Evolutionary conservation across 1,284 basidiomycete genomes (phyloP), one percentile per base, ranked within the genome.

Genomic region (Puccinia polysora): DNA sequence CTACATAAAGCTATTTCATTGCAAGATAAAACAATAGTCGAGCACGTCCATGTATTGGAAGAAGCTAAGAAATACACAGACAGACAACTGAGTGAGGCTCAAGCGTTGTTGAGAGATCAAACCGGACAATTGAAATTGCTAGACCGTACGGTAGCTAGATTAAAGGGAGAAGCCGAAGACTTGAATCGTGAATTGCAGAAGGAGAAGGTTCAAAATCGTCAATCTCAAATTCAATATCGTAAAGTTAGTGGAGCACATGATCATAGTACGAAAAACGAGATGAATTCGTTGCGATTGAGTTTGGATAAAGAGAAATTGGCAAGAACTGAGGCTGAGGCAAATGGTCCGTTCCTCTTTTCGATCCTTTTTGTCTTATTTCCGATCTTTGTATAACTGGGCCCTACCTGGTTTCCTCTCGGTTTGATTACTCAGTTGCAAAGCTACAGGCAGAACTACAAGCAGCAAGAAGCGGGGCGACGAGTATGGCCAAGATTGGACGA

Each of bases 11-110:
- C 76, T 75, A 68, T 65, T 73, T 88, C 88, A 6, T 86, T 87
- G 78, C 90, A 94, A 80, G 92, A 97, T 83, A 97, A 95, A 83
- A 97, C 92, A 14, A 96, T 97, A 73, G 93, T 99, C 59, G 95
- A 99, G 81, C 96, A 99, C 78, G 93, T 98, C 23, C 90, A 98
- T 77, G 96, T 98, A 18, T 84, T 97, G 5, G 94, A 98, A 79
- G 91, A 96, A 78, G 95, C 96, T 10, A 97, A 97, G 81, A 89
- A 89, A 73, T 88, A 96, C 74, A 96, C 96, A 0, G 95, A 98
- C 79, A 86, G 89, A 30, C 91, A 97, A 79, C 86, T 97, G 6
- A 85, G 84, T 30, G 90, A 92, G 23, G 88, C 90, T 0, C 88
- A 89, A 75, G 80, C 84, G 28, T 89, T 92, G 79, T 79, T 94